Percentiles rank a stretch among this genome's conserved stretches.
These are phyloP conservation scores for Termitomyces sp. DNA, from an alignment of 1,284 basidiomycete genomes.

Conservation along the genomic window DNA sequence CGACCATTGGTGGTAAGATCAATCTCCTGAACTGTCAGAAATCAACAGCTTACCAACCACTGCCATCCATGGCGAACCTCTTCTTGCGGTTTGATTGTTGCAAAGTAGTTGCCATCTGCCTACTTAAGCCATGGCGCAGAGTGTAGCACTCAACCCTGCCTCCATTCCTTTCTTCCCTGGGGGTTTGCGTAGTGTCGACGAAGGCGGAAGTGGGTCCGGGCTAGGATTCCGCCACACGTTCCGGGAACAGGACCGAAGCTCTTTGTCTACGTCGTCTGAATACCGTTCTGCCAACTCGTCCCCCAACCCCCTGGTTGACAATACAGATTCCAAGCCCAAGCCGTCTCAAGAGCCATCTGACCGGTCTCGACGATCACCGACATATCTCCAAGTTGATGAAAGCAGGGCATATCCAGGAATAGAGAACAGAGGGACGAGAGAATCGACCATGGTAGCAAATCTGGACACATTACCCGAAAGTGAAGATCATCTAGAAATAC, in stretches of 20 bases:
- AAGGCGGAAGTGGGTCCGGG: slow-evolving; percentile 36
- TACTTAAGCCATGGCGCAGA: slow-evolving; percentile 58
- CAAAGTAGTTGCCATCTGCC: slow-evolving; percentile 30
- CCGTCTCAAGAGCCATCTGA: slow-evolving; percentile 32
- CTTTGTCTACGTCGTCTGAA: slow-evolving; percentile 55
- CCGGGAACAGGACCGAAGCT: slow-evolving; percentile 52
- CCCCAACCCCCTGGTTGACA: slow-evolving; percentile 54
- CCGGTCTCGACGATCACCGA: slow-evolving; percentile 39
- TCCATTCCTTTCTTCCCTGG: slow-evolving; percentile 81
- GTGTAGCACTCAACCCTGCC: slow-evolving; percentile 69
- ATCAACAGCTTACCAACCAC: slow-evolving; percentile 25
- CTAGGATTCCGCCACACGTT: slow-evolving; percentile 40
- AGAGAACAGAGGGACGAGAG: slow-evolving; percentile 41
- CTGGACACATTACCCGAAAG: slow-evolving; percentile 52
- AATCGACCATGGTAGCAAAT: slow-evolving; percentile 46
- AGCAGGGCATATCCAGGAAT: slow-evolving; percentile 39
- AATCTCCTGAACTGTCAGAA: slow-evolving; percentile 13
- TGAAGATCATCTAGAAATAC: slow-evolving; percentile 38
- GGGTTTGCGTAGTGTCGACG: slow-evolving; percentile 49
- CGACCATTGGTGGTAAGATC: slow-evolving; percentile 26
- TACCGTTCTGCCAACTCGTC: slow-evolving; percentile 65
- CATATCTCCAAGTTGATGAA: slow-evolving; percentile 42
- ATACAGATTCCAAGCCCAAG: slow-evolving; percentile 27
- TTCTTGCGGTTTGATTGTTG: slow-evolving; percentile 28
- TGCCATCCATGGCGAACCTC: slow-evolving; percentile 20